phyloP scores from a whole-genome alignment of 306 rosid species.

The Urtica urens region DNA sequence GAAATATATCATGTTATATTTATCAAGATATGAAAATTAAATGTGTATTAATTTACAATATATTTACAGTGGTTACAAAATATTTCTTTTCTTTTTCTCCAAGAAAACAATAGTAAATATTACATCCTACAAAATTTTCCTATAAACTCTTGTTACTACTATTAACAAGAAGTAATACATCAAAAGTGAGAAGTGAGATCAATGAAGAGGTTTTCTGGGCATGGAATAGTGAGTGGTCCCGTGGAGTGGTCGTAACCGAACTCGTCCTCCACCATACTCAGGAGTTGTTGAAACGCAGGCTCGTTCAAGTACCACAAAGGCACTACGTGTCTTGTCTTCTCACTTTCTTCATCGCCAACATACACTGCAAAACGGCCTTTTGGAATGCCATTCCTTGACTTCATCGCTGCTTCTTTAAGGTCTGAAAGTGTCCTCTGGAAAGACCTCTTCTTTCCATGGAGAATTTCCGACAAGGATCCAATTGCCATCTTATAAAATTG shows the following conservation, averaged over 20 bases:
- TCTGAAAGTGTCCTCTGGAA: conserved; percentile 1
- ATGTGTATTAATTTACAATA: too few relatives aligned
- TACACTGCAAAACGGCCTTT: conserved; percentile 22
- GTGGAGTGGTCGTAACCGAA: conserved; percentile 17
- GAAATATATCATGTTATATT: too few relatives aligned
- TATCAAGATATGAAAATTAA: too few relatives aligned
- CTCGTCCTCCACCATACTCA: conserved; percentile 17
- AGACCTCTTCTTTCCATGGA: conserved; percentile 4
- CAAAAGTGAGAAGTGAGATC: conserved; percentile 15
- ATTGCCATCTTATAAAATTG: neutral
- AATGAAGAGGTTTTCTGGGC: conserved; percentile 16
- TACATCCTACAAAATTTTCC: neutral
- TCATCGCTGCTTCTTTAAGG: neutral
- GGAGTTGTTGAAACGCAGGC: conserved; percentile 14
- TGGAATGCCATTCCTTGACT: neutral
- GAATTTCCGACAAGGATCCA: neutral
- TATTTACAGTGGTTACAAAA: neutral
- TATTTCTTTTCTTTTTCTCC: too few relatives aligned
- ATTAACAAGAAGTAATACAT: neutral
- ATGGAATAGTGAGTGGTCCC: conserved; percentile 18
- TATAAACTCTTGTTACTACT: neutral
- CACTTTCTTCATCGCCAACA: conserved; percentile 16
- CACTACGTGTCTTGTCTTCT: conserved; percentile 17
- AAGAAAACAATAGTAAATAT: neutral
- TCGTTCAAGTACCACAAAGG: conserved; percentile 18